Evolutionary conservation across 768 basidiomycete genomes (phyloP).

Genomic region (Butyriboletus loyo): DNA sequence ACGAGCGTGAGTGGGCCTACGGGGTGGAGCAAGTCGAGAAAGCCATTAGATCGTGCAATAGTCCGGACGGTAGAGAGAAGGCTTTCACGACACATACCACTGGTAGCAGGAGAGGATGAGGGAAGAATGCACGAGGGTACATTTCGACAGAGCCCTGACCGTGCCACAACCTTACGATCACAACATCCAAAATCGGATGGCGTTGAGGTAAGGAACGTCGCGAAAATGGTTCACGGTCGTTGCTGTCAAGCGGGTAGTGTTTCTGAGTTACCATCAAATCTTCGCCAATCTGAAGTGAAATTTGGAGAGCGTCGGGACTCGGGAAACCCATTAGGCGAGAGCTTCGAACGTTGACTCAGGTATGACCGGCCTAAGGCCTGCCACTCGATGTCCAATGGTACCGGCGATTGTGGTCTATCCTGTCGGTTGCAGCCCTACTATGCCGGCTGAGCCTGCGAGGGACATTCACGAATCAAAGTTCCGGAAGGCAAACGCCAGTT

Average conservation of each 20-base stretch:
- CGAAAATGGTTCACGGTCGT: too few species aligned
- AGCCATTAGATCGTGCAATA: background rate
- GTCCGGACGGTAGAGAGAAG: background rate
- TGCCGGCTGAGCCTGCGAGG: too few species aligned
- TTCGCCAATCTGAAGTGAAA: background rate
- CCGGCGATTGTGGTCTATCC: too few species aligned
- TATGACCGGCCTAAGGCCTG: too few species aligned
- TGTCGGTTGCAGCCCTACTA: too few species aligned
- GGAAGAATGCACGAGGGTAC: background rate
- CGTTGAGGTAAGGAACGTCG: background rate
- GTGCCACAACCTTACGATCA: background rate
- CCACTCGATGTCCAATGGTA: too few species aligned
- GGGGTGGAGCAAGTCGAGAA: background rate
- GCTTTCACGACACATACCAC: background rate
- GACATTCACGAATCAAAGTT: too few species aligned
- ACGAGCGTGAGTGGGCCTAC: constrained; percentile 8
- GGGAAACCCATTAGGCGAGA: too few species aligned
- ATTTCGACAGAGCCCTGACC: background rate
- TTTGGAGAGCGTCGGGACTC: too few species aligned
- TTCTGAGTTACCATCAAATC: background rate
- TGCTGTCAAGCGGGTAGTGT: too few species aligned
- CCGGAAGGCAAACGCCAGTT: too few species aligned
- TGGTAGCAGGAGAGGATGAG: background rate
- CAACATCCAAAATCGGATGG: background rate
- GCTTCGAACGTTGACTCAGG: too few species aligned